Conservation (phyloP, 1,284 basidiomycete genomes). For the Microbotryomycetes sp. region DNA sequence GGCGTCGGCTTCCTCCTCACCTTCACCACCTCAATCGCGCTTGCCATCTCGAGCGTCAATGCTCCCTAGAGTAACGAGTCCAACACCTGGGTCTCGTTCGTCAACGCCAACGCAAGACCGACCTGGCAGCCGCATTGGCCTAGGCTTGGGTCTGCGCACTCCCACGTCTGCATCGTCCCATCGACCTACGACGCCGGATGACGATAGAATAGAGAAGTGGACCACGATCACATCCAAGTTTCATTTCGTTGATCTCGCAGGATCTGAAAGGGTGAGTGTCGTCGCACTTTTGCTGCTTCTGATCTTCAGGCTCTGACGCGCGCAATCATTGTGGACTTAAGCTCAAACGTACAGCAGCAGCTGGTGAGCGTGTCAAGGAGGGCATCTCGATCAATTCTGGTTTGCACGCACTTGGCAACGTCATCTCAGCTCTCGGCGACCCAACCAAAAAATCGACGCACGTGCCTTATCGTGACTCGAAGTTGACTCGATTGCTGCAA, state of each 20-base stretch:
- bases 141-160: neutral
- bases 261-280: constrained; percentile 75
- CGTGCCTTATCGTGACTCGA: constrained; percentile 94
- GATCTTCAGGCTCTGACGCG: too few species aligned
- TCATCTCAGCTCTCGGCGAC: constrained; percentile 96
- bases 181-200: constrained; percentile 6
- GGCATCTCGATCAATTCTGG: constrained; percentile 97
- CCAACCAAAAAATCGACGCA: constrained; percentile 60
- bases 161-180: constrained; percentile 1
- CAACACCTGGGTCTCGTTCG: constrained; percentile 6
- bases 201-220: constrained; percentile 68
- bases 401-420: constrained; percentile 90
- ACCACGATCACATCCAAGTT: constrained; percentile 89
- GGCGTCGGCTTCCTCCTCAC: constrained; percentile 1
- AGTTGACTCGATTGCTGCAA: constrained; percentile 86
- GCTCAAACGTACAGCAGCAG: constrained; percentile 86
- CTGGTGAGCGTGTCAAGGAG: constrained; percentile 92
- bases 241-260: constrained; percentile 96
- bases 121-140: constrained; percentile 22
- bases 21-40: constrained; percentile 4
- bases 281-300: neutral
- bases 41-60: constrained; percentile 15
- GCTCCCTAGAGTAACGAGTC: constrained; percentile 20
- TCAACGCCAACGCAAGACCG: constrained; percentile 26
- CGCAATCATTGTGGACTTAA: constrained; percentile 41